These are phyloP conservation scores for Colletotrichum cuscutae DNA, from an alignment of 2,329 filamentous ascomycete genomes.

Conservation along the genomic window DNA sequence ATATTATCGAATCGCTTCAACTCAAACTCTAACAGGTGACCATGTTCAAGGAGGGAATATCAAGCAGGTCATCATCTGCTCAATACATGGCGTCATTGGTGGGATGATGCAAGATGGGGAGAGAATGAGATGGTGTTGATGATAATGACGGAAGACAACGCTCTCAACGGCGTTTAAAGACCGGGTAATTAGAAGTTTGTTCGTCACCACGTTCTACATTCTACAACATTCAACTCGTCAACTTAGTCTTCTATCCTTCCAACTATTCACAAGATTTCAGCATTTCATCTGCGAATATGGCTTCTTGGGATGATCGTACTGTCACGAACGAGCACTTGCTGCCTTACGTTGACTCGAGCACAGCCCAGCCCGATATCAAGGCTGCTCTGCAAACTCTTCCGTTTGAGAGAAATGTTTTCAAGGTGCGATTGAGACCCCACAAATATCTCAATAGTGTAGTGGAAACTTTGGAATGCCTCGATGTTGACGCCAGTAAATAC, in stretches of 20 bases:
- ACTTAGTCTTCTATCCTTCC: no score
- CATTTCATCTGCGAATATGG: background rate
- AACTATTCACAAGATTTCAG: background rate
- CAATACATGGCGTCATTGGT: background rate
- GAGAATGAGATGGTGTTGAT: background rate
- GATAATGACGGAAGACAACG: background rate
- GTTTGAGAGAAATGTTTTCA: constrained; percentile 15
- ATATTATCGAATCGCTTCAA: background rate
- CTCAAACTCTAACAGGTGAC: background rate
- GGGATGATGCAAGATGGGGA: background rate
- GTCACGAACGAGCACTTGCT: constrained; percentile 16
- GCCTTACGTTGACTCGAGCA: constrained; percentile 16
- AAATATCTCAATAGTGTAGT: background rate
- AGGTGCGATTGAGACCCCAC: background rate
- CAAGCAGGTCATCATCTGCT: background rate
- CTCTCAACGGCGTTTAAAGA: background rate
- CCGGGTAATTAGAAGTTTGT: background rate
- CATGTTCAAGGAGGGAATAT: background rate
- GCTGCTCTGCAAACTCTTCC: constrained; percentile 12
- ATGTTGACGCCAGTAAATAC: background rate
- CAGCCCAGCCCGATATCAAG: constrained; percentile 8
- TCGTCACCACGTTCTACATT: background rate
- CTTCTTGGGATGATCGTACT: background rate
- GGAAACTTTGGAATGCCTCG: background rate
- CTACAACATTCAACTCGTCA: background rate